Percentiles rank a stretch among this genome's conserved stretches.
phyloP scores from a whole-genome alignment of 768 basidiomycete genomes.

The Chalciporus chontae region DNA sequence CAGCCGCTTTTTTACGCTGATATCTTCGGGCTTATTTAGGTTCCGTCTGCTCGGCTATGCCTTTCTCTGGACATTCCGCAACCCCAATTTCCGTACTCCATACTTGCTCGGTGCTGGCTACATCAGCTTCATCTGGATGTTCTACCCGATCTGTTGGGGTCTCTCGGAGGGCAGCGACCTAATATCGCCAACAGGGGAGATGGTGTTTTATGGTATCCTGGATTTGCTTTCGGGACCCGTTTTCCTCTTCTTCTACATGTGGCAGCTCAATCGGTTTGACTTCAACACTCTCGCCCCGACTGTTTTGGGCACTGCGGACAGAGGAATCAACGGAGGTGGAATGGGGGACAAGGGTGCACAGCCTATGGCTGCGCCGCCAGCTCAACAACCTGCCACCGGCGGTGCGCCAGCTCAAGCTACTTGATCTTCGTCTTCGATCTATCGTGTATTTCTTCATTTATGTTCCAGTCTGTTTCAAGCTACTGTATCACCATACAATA shows the following conservation, averaged over 20 bases:
- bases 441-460: not conserved
- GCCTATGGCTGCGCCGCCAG: not conserved
- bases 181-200: slow-evolving; percentile 49
- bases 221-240: slow-evolving; percentile 37
- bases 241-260: slow-evolving; percentile 35
- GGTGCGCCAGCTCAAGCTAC: not conserved
- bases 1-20: no score
- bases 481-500: no score
- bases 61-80: slow-evolving; percentile 24
- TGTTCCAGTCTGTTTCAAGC: not conserved
- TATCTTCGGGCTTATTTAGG: slow-evolving; percentile 15
- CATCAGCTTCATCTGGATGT: slow-evolving; percentile 51
- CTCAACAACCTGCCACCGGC: not conserved
- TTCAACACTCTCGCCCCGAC: slow-evolving; percentile 3
- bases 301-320: slow-evolving; percentile 4
- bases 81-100: slow-evolving; percentile 19
- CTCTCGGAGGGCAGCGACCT: slow-evolving; percentile 49
- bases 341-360: not conserved
- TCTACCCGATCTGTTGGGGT: slow-evolving; percentile 61
- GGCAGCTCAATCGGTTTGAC: not conserved
- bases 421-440: not conserved
- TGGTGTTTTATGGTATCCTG: slow-evolving; percentile 53
- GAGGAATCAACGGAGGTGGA: slow-evolving; percentile 3
- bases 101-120: slow-evolving; percentile 37
- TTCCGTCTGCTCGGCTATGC: slow-evolving; percentile 28